These are phyloP conservation scores for Cicer judaicum DNA, from an alignment of 306 rosid genomes.

Conservation along the genomic window DNA sequence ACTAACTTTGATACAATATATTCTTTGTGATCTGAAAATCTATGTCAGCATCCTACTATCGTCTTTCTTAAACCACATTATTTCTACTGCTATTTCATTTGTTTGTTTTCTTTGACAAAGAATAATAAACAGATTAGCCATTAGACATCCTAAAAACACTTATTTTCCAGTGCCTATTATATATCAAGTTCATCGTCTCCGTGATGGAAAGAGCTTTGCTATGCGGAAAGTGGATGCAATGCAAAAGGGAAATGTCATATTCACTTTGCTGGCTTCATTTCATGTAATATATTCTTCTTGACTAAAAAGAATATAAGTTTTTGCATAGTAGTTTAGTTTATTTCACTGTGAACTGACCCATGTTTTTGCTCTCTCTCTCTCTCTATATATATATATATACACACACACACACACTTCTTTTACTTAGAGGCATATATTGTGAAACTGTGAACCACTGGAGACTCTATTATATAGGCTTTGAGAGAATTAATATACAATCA, in stretches of 20 bases:
- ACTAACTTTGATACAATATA: constrained; percentile 11
- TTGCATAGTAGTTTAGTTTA: constrained; percentile 23
- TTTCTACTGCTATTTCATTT: constrained; percentile 24
- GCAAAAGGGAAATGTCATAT: constrained; percentile 81
- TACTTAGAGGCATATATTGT: not conserved
- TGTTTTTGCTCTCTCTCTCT: too few species aligned
- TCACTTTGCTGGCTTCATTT: constrained; percentile 84
- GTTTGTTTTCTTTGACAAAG: constrained; percentile 37
- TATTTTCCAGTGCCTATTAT: constrained; percentile 80
- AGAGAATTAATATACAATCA: not conserved
- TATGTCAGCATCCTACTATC: constrained; percentile 7
- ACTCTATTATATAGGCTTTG: not conserved
- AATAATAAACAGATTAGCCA: constrained; percentile 32
- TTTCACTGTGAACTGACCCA: too few species aligned
- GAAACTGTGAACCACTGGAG: not conserved
- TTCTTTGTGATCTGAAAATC: constrained; percentile 23
- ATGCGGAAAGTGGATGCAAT: constrained; percentile 85
- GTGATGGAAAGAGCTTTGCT: constrained; percentile 91
- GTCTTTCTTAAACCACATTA: not conserved
- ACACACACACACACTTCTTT: too few species aligned
- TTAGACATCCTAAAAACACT: constrained; percentile 22
- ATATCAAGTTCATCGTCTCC: constrained; percentile 76
- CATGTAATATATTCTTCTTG: constrained; percentile 62
- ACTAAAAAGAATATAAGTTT: constrained; percentile 2
- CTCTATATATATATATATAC: too few species aligned